These are phyloP conservation scores for Lentinula lateritia DNA, from an alignment of 768 basidiomycete species.

Conservation along the genomic window DNA sequence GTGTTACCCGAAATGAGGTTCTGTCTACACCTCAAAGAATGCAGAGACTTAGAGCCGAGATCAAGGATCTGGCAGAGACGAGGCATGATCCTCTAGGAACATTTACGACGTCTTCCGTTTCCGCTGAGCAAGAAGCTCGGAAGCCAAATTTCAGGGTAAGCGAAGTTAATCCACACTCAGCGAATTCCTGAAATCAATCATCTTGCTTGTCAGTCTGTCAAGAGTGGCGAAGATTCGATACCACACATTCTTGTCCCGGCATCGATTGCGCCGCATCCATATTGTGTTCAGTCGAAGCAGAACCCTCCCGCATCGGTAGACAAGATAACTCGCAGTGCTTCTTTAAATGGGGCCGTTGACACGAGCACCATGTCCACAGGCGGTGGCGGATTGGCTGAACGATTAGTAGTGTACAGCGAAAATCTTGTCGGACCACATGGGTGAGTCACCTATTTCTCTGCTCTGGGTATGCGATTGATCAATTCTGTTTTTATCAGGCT, in stretches of 20 bases:
- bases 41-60: conserved; percentile 13
- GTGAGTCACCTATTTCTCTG: conserved; percentile 29
- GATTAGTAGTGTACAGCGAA: conserved; percentile 46
- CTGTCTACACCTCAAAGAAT: conserved; percentile 3
- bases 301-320: too few species aligned
- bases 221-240: background rate
- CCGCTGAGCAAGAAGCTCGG: background rate
- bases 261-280: background rate
- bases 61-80: background rate
- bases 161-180: background rate
- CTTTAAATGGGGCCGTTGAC: conserved; percentile 16
- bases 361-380: conserved; percentile 17
- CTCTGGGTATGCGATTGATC: background rate
- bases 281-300: background rate
- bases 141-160: background rate
- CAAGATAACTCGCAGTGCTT: background rate
- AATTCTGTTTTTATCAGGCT: background rate
- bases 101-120: background rate
- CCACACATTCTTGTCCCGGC: background rate
- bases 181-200: background rate
- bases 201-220: background rate
- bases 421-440: conserved; percentile 36
- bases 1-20: background rate
- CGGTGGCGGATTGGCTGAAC: conserved; percentile 35
- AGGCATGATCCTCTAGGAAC: background rate